A percentile compares a stretch with the other conserved stretches of the same genome.
Evolutionary conservation across 83 land plant species (phyloP).

Genomic region (Diphasiastrum complanatum): DNA sequence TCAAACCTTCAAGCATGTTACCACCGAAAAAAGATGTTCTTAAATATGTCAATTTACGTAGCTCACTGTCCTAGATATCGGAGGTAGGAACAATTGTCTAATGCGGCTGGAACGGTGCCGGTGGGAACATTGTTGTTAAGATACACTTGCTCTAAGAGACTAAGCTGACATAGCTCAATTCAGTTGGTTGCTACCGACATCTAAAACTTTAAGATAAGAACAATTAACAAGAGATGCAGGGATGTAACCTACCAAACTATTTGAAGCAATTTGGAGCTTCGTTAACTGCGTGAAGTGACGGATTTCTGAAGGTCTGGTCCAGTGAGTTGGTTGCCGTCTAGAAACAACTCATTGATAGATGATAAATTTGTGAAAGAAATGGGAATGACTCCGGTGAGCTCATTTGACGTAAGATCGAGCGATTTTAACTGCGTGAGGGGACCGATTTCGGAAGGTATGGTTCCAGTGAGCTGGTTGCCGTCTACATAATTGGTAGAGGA

Average conservation of each 20-base stretch:
- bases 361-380: neutral
- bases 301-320: neutral
- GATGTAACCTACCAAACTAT: neutral
- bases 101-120: conserved; percentile 4
- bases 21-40: too few species aligned
- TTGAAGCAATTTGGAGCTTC: neutral
- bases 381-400: conserved; percentile 11
- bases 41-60: neutral
- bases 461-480: conserved; percentile 14
- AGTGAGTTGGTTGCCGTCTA: neutral
- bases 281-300: conserved; percentile 3
- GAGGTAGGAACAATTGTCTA: neutral
- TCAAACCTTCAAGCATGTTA: too few species aligned
- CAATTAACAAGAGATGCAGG: conserved; percentile 6
- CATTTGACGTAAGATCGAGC: conserved; percentile 6
- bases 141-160: neutral
- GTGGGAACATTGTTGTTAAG: conserved; percentile 2
- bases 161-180: neutral
- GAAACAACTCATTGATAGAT: neutral
- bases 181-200: conserved; percentile 11
- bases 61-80: neutral
- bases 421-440: neutral
- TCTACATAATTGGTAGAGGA: conserved; percentile 7
- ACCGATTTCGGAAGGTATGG: conserved; percentile 1
- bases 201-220: too few species aligned